Base-by-base conservation (phyloP, 495 filamentous ascomycete species). In the Podospora conica region DNA sequence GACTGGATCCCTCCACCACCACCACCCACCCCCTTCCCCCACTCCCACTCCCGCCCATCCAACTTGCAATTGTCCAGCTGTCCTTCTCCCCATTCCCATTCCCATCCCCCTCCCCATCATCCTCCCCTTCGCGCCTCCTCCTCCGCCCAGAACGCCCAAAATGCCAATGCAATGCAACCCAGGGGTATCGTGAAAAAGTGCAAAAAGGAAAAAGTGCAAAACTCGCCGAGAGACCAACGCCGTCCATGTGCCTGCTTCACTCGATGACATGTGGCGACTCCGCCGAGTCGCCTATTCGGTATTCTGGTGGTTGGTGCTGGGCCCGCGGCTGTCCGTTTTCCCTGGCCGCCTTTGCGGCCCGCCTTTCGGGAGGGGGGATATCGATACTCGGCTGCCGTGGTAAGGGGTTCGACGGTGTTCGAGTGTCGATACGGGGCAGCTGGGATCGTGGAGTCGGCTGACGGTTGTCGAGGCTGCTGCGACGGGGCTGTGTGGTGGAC, bases 281-380 rank as follows among this genome's bases (percentile, higher is more conserved):
- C 62, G 67, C 67, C 56, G 70, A 71, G 65, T 69, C 65, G 4
- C 70, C 70, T 12, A 69, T 60, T 58, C 63, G 65, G 27, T n/a
- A n/a, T n/a, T n/a, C n/a, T n/a, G 53, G 21, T 48, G 23, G 23
- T 48, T 57, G 55, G 57, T 31, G 21, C 21, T 54, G 23, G 53
- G 61, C 28, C 27, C 20, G 18, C 63, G 9, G 60, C 40, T 57
- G 55, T 5, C 23, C 55, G 6, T 25, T 27, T 57, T 57, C 3
- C 55, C 22, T 21, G 21, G 6, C 15, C 40, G 40, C 29, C 9
- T 9, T 31, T 31, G 29, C 40, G 40, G 40, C 40, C 40, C 40
- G 40, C 40, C n/a, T n/a, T 15, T 48, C 40, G 40, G 40, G 40
- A 48, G 40, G 15, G 40, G 6, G 18, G 5, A 18, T n/a, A 18